Evolutionary conservation across 2,329 filamentous ascomycete species (phyloP), one percentile per base, ranked within the genome.

Genomic region (Aquanectria penicillioides): DNA sequence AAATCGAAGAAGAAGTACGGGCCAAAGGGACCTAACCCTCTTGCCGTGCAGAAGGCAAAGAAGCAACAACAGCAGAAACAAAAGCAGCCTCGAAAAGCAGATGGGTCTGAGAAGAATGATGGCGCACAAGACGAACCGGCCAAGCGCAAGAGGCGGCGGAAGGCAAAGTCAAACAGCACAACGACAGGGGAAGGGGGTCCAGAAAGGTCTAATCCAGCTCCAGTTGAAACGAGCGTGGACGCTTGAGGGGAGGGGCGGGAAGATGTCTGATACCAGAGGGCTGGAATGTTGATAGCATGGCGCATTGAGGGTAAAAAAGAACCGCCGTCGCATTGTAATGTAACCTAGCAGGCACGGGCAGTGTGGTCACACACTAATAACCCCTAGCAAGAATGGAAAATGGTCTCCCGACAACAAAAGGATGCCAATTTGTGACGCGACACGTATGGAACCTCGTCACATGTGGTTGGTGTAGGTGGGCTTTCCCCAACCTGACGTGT

Each of bases 11-110:
- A 83, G 70, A 72, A 71, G 18, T 84, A 83, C 57, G 89, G 89
- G 1, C 83, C 82, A 4, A 92, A 91, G 72, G 87, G 84, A 17
- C 89, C 89, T 1, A 93, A 93, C 73, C 90, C 90, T 8, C 75
- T 93, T 51, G 85, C 88, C 47, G 81, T 90, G 49, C 90, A 89
- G 79, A 92, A 91, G 77, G 65, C 83, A 23, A 91, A 89, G 79
- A 86, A 86, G 71, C 71, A 75, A 56, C 86, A 85, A 70, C 72
- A 75, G 57, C 63, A 63, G 23, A 52, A 66, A 49, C 65, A 67
- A 34, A 65, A 69, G 40, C 68, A 63, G 37, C 48, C 63, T 65
- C 69, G 74, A 31, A 77, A 73, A 61, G 65, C 75, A 62, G 76
- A 76, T 65, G 69, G 70, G 40, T 77, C 40, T 6, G 63, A 66